These are phyloP conservation scores for Talaromyces verruculosus DNA, from an alignment of 2,329 filamentous ascomycete genomes.

Conservation along the genomic window DNA sequence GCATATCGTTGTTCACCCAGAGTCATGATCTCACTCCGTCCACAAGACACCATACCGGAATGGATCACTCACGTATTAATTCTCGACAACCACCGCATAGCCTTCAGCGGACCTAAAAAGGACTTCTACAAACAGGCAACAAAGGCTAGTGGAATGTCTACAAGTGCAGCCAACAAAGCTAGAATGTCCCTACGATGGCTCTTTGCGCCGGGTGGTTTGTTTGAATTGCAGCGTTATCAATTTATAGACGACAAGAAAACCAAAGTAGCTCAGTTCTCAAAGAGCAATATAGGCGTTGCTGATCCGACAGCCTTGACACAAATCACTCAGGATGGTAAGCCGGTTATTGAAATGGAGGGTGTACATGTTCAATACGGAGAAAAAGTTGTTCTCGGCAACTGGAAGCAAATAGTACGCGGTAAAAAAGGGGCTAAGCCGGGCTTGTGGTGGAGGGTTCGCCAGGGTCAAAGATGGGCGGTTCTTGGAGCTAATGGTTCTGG, in stretches of 20 bases:
- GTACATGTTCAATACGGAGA: constrained; percentile 78
- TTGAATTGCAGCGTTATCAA: not conserved
- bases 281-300: not conserved
- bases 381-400: constrained; percentile 77
- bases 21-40: constrained; percentile 73
- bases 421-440: constrained; percentile 53
- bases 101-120: constrained; percentile 60
- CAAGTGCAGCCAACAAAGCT: not conserved
- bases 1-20: constrained; percentile 67
- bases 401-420: constrained; percentile 61
- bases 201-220: constrained; percentile 11
- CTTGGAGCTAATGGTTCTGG: constrained; percentile 93
- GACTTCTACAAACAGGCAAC: constrained; percentile 55
- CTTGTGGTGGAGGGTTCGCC: constrained; percentile 76
- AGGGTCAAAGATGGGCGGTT: constrained; percentile 85
- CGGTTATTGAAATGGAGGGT: constrained; percentile 82
- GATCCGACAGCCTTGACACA: constrained; percentile 9
- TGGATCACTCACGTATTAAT: constrained; percentile 88
- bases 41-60: constrained; percentile 81
- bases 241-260: constrained; percentile 6
- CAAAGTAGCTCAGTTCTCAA: constrained; percentile 7
- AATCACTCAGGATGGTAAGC: constrained; percentile 55
- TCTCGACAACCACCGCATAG: constrained; percentile 40
- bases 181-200: constrained; percentile 1
- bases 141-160: constrained; percentile 19